Evolutionary conservation across 345 rosid species (phyloP).

Genomic region (Viola odorata): DNA sequence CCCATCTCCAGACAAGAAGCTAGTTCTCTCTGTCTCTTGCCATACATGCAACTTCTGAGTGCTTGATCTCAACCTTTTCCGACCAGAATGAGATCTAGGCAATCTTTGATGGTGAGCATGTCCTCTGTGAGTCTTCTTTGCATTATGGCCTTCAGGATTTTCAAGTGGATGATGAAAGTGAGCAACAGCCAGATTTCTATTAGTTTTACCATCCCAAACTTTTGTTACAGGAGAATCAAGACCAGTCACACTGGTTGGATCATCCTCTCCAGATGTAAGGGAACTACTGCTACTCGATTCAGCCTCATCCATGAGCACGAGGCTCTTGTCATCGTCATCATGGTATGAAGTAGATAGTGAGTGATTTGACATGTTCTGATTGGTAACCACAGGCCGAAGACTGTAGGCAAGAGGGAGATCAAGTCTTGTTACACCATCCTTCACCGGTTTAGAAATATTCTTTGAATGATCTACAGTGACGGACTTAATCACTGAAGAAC

Average conservation of each 20-base stretch:
- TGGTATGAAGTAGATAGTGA: slow-evolving; percentile 35
- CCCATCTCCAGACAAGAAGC: slow-evolving; percentile 80
- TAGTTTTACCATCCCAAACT: slow-evolving; percentile 94
- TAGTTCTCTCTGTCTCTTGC: slow-evolving; percentile 78
- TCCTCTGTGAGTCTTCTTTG: slow-evolving; percentile 46
- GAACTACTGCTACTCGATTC: slow-evolving; percentile 58
- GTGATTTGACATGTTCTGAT: slow-evolving; percentile 28
- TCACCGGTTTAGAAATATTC: slow-evolving; percentile 23
- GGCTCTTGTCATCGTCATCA: slow-evolving; percentile 47
- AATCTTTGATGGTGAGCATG: slow-evolving; percentile 44
- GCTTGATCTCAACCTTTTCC: slow-evolving; percentile 64
- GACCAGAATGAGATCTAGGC: slow-evolving; percentile 41
- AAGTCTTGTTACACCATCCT: slow-evolving; percentile 22
- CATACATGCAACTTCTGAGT: slow-evolving; percentile 43
- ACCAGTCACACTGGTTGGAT: slow-evolving; percentile 56
- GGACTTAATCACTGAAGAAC: slow-evolving; percentile 31
- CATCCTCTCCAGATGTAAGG: slow-evolving; percentile 80
- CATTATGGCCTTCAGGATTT: slow-evolving; percentile 41
- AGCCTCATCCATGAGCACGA: slow-evolving; percentile 25
- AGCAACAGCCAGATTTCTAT: slow-evolving; percentile 63
- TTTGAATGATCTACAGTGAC: slow-evolving; percentile 21
- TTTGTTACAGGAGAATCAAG: slow-evolving; percentile 84
- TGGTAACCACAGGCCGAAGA: slow-evolving; percentile 18
- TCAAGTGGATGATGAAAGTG: slow-evolving; percentile 97
- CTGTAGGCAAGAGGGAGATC: slow-evolving; percentile 18